Percentiles rank a stretch among this genome's conserved stretches.
Evolutionary conservation across 805 yeast genomes (phyloP).

Genomic region (Yamadazyma phyllophila): DNA sequence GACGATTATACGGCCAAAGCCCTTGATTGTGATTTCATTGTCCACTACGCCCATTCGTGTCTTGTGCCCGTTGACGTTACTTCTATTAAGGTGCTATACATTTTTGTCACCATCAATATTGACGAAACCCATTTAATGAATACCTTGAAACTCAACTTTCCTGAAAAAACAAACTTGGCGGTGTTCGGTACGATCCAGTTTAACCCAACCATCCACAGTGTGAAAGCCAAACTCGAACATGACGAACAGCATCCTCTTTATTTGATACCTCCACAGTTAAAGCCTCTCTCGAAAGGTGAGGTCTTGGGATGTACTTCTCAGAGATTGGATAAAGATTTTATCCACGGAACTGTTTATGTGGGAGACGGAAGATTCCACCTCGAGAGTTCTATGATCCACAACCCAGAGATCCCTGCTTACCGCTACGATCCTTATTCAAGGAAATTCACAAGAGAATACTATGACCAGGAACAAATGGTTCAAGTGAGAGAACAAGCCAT

Average conservation of each 20-base stretch:
- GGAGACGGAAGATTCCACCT: constrained; percentile 97
- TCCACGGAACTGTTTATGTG: constrained; percentile 80
- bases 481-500: constrained; percentile 74
- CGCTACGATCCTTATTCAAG: constrained; percentile 94
- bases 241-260: constrained; percentile 52
- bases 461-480: constrained; percentile 82
- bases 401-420: constrained; percentile 87
- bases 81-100: constrained; percentile 84
- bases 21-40: constrained; percentile 87
- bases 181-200: constrained; percentile 95
- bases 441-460: constrained; percentile 84
- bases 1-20: constrained; percentile 95
- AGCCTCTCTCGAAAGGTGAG: constrained; percentile 93
- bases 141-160: constrained; percentile 72
- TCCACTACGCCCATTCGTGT: constrained; percentile 97
- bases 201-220: constrained; percentile 87
- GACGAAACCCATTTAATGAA: constrained; percentile 79
- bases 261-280: constrained; percentile 83
- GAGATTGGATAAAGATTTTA: constrained; percentile 58
- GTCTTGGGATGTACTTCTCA: constrained; percentile 96
- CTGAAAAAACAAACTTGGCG: constrained; percentile 64
- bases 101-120: constrained; percentile 89
- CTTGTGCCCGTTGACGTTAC: constrained; percentile 94
- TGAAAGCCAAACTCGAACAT: constrained; percentile 56
- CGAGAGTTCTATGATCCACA: constrained; percentile 96